Evolutionary conservation across 345 rosid species (phyloP).

Genomic region (Xanthoceras sorbifolium): DNA sequence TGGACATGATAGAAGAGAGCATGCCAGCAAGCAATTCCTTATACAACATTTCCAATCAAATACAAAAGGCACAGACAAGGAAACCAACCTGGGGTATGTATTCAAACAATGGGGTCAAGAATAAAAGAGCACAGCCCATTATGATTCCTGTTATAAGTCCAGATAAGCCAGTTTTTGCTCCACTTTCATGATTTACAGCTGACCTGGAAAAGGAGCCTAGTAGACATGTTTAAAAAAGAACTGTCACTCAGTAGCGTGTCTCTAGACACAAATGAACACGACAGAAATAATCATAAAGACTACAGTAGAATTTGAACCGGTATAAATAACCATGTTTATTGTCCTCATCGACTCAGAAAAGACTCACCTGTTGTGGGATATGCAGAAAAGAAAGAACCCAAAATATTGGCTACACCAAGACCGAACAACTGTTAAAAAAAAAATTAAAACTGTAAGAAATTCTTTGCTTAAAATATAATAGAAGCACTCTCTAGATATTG

Average conservation of each 20-base stretch:
- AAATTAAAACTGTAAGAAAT: conserved; percentile 16
- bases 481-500: background rate
- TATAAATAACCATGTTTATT: conserved; percentile 11
- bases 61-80: conserved; percentile 1
- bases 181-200: conserved; percentile 96
- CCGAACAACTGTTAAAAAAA: conserved; percentile 74
- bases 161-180: conserved; percentile 88
- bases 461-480: background rate
- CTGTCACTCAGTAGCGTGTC: background rate
- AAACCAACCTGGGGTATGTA: conserved; percentile 83
- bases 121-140: conserved; percentile 82
- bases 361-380: conserved; percentile 91
- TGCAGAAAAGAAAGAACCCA: conserved; percentile 85
- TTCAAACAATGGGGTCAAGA: conserved; percentile 80
- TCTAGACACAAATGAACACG: background rate
- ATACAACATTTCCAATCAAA: conserved; percentile 8
- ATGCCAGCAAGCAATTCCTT: background rate
- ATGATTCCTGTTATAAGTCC: conserved; percentile 79
- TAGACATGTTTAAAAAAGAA: conserved; percentile 32
- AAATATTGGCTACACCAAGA: conserved; percentile 90
- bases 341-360: conserved; percentile 24
- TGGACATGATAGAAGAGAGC: background rate
- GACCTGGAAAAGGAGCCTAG: conserved; percentile 98
- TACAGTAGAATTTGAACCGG: background rate
- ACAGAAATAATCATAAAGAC: background rate